Percentiles rank a stretch among this genome's conserved stretches.
Conservation (phyloP, 352 stramenopile genomes). For the Ophiocytium majus region DNA sequence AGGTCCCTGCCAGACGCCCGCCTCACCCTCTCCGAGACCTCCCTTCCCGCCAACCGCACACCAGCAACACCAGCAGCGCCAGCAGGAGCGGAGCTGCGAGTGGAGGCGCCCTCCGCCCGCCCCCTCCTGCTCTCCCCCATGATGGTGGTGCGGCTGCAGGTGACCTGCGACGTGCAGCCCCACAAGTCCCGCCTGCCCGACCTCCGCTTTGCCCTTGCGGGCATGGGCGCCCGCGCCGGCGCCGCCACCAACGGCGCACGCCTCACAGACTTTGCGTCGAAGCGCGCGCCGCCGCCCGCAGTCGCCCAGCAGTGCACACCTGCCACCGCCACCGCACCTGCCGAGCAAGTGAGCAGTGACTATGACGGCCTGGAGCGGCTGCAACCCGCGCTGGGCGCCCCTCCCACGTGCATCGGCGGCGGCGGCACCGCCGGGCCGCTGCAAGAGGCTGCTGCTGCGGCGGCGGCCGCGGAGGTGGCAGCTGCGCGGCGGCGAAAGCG, state of each 20-base stretch:
- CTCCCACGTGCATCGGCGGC: not conserved
- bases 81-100: not conserved
- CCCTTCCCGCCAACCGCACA: no score
- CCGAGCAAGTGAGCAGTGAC: not conserved
- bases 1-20: not conserved
- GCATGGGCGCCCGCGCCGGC: not conserved
- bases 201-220: not conserved
- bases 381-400: not conserved
- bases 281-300: no score
- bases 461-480: not conserved
- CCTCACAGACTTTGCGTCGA: not conserved
- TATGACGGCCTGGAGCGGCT: not conserved
- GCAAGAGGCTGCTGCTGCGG: not conserved
- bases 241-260: not conserved
- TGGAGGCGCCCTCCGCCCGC: not conserved
- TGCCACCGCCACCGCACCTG: not conserved
- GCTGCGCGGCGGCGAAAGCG: not conserved
- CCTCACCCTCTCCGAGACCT: not conserved
- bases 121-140: not conserved
- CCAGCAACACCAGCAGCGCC: no score
- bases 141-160: slow-evolving; percentile 9
- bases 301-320: not conserved
- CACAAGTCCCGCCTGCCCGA: slow-evolving; percentile 4
- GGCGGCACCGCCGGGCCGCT: not conserved
- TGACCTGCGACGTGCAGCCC: slow-evolving; percentile 20